These are phyloP conservation scores for Tylopilus sp. DNA, from an alignment of 1,284 basidiomycete genomes.

Conservation along the genomic window DNA sequence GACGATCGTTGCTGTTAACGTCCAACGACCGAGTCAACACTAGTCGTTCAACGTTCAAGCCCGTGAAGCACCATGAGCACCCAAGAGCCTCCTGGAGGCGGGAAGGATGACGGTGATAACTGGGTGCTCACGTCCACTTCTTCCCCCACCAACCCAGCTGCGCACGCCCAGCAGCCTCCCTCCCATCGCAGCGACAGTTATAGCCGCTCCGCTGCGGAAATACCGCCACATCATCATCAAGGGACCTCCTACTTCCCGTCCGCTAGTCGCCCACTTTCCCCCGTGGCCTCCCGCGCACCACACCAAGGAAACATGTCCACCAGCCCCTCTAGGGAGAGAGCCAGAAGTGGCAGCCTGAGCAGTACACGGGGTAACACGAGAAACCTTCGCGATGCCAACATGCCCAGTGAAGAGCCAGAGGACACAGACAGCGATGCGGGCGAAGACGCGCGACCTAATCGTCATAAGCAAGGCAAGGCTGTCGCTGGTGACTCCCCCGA, in stretches of 20 bases:
- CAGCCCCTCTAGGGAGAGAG: slow-evolving; percentile 43
- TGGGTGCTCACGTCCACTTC: slow-evolving; percentile 29
- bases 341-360: slow-evolving; percentile 57
- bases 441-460: slow-evolving; percentile 29
- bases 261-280: slow-evolving; percentile 38
- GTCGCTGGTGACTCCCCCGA: slow-evolving; percentile 29
- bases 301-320: slow-evolving; percentile 43
- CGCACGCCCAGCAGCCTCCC: slow-evolving; percentile 26
- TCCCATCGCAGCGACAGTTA: slow-evolving; percentile 50
- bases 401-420: slow-evolving; percentile 48
- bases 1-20: not conserved
- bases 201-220: slow-evolving; percentile 41
- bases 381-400: slow-evolving; percentile 39
- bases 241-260: slow-evolving; percentile 61
- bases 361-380: slow-evolving; percentile 48
- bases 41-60: not conserved
- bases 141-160: slow-evolving; percentile 39
- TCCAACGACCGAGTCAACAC: too few relatives aligned
- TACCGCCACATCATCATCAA: slow-evolving; percentile 54
- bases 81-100: slow-evolving; percentile 9
- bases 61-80: slow-evolving; percentile 6
- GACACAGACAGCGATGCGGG: slow-evolving; percentile 28
- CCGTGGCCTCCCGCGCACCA: slow-evolving; percentile 36
- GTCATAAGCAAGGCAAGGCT: slow-evolving; percentile 27
- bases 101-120: slow-evolving; percentile 28